Evolutionary conservation across 2,329 filamentous ascomycete species (phyloP).

Genomic region (Nannizziopsis arthrosporioides): DNA sequence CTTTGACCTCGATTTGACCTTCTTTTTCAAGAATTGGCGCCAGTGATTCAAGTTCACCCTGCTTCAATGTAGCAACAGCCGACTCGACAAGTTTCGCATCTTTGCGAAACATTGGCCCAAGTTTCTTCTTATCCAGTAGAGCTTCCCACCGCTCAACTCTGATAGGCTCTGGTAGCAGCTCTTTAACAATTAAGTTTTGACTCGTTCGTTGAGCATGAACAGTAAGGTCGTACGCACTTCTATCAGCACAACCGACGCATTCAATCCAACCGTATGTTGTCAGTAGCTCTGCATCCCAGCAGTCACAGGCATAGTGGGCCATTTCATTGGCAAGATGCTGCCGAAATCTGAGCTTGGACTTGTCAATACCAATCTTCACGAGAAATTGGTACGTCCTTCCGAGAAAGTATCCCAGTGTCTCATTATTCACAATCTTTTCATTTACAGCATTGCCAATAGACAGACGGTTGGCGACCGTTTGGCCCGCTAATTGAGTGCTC

Average conservation of each 20-base stretch:
- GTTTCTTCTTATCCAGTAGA: constrained; percentile 87
- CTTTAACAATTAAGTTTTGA: constrained; percentile 69
- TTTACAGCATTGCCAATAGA: constrained; percentile 78
- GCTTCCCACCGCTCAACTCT: constrained; percentile 77
- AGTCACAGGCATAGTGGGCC: constrained; percentile 92
- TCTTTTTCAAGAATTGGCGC: constrained; percentile 60
- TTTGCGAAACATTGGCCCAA: constrained; percentile 91
- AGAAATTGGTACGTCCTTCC: constrained; percentile 89
- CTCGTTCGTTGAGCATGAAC: constrained; percentile 92
- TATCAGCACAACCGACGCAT: constrained; percentile 91
- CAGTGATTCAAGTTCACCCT: constrained; percentile 70
- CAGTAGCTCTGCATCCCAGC: constrained; percentile 90
- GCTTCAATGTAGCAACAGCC: constrained; percentile 61
- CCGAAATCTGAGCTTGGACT: constrained; percentile 81
- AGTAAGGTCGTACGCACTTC: constrained; percentile 85
- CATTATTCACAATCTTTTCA: constrained; percentile 78
- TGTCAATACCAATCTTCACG: constrained; percentile 74
- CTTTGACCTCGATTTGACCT: constrained; percentile 66
- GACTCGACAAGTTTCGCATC: constrained; percentile 76
- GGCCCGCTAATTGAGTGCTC: constrained; percentile 72
- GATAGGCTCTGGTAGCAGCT: constrained; percentile 65
- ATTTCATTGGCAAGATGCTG: constrained; percentile 90
- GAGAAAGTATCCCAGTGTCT: constrained; percentile 95
- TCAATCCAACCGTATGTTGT: constrained; percentile 96
- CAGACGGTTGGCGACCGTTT: constrained; percentile 61